phyloP scores from a whole-genome alignment of 257 asterid genomes.

The Nicotiana tabacum region DNA sequence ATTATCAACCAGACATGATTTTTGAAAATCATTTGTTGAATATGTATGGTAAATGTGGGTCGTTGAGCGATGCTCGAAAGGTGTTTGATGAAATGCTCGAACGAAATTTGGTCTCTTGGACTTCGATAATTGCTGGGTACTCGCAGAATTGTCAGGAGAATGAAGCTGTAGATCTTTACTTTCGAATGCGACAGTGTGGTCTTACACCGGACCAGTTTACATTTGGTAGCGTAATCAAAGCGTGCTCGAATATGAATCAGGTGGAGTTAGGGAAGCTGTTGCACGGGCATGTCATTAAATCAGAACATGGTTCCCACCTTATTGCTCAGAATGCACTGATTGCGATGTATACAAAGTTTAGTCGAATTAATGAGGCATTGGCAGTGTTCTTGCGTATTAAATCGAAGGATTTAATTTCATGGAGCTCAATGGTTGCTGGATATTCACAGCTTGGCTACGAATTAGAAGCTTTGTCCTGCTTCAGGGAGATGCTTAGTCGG shows the following conservation, averaged over 20 bases:
- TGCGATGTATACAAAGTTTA: conserved; percentile 58
- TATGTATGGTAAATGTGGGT: conserved; percentile 78
- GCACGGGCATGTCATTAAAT: conserved; percentile 56
- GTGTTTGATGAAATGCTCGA: conserved; percentile 58
- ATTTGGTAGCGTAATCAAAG: conserved; percentile 60
- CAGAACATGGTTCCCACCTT: conserved; percentile 46
- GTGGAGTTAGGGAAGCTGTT: conserved; percentile 47
- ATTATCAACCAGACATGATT: conserved; percentile 44
- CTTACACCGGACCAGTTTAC: conserved; percentile 58
- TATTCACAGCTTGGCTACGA: conserved; percentile 66
- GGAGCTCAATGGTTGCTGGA: conserved; percentile 83
- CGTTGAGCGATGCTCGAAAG: conserved; percentile 44
- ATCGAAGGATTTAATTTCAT: conserved; percentile 59
- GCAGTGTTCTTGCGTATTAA: conserved; percentile 39
- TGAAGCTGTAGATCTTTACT: conserved; percentile 50
- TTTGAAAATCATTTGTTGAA: conserved; percentile 66
- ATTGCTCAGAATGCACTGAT: conserved; percentile 71
- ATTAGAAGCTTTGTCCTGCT: conserved; percentile 45
- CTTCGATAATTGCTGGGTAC: conserved; percentile 60
- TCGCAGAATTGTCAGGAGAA: conserved; percentile 43
- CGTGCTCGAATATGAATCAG: conserved; percentile 39
- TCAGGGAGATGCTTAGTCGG: conserved; percentile 51
- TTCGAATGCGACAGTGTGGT: conserved; percentile 47
- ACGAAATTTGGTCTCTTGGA: conserved; percentile 70
- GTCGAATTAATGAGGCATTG: conserved; percentile 36